Base-by-base conservation (phyloP, 192 early-diverging fungal genomes). In the Pecoramyces ruminantium region DNA sequence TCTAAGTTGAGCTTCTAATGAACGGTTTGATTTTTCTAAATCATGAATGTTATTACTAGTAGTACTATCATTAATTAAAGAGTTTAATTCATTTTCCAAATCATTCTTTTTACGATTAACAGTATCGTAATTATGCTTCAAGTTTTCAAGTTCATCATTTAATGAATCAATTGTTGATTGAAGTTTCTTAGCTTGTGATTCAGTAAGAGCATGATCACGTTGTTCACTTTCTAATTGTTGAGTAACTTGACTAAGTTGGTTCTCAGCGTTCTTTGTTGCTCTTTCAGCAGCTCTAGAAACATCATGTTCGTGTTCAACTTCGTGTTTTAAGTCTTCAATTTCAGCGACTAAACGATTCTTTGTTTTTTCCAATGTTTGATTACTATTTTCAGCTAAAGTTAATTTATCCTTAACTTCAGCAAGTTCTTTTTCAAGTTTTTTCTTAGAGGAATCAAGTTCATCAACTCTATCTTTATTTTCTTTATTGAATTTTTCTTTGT, bases 301-400 rank as follows among this genome's bases (percentile, higher is more conserved):
- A 81, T 89, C 89, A 84, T 95, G 93, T 81, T 94, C 93, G 29
- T 93, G 90, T 84, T 96, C 94, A 38, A 87, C 83, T 82, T 94
- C 93, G 79, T 91, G 87, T 21, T 88, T 86, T 34, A 93, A 83
- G 79, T 96, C 94, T 84, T 95, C 93, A 16, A 93, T 88, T 82
- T 95, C 95, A 42, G 90, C 81, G 2, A 86, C 87, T 12, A 95
- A 85, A 12, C 92, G 87, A 0, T 85, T 80, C 79, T 91, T 92
- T 13, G 92, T 91, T 85, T 94, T 93, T 30, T 96, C 95, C 30
- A 93, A 82, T 29, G 88, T 91, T n/a, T 86, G 82, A 30, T 86
- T 83, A 30, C 83, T 85, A 42, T 89, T 84, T 29, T 90, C 89
- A 29, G 90, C 81, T 78, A 93, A 92, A 58, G 91, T 88, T 84